Evolutionary conservation across 2,329 filamentous ascomycete species (phyloP).

Genomic region (Calonectria pseudoturangicola): DNA sequence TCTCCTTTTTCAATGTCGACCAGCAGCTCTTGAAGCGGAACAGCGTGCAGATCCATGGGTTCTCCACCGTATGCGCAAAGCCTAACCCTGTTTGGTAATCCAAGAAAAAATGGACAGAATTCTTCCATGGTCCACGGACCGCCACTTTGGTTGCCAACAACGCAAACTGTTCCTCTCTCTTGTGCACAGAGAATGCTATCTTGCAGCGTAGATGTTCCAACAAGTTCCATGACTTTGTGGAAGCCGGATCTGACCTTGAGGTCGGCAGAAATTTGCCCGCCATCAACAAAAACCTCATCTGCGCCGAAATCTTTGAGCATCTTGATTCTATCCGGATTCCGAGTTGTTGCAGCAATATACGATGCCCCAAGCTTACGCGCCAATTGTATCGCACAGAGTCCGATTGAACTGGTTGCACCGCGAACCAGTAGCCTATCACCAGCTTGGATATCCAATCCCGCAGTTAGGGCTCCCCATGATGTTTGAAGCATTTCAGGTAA

Average conservation of each 20-base stretch:
- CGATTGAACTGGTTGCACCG: slow-evolving; percentile 32
- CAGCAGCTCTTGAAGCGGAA: slow-evolving; percentile 15
- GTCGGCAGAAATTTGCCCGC: not conserved
- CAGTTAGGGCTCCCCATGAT: slow-evolving; percentile 28
- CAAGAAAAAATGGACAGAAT: slow-evolving; percentile 33
- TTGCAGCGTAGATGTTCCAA: slow-evolving; percentile 17
- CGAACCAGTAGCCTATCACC: slow-evolving; percentile 26
- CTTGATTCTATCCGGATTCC: not conserved
- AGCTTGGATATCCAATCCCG: slow-evolving; percentile 24
- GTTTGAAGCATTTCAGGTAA: slow-evolving; percentile 29
- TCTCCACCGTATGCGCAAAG: slow-evolving; percentile 33
- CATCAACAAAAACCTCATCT: slow-evolving; percentile 24
- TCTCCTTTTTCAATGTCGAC: slow-evolving; percentile 1
- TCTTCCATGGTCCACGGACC: slow-evolving; percentile 26
- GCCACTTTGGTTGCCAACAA: slow-evolving; percentile 30
- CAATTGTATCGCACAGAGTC: slow-evolving; percentile 30
- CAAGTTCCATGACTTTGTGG: slow-evolving; percentile 31
- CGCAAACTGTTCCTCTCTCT: slow-evolving; percentile 22
- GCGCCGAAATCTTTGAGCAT: slow-evolving; percentile 3
- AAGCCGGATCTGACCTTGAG: slow-evolving; percentile 12
- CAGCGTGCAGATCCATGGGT: slow-evolving; percentile 1
- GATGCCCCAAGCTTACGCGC: slow-evolving; percentile 22
- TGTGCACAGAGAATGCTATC: slow-evolving; percentile 24
- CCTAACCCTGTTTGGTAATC: slow-evolving; percentile 25
- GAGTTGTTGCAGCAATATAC: slow-evolving; percentile 7